Conservation (phyloP, 2,329 filamentous ascomycete genomes). For the Fusarium vanettenii region DNA sequence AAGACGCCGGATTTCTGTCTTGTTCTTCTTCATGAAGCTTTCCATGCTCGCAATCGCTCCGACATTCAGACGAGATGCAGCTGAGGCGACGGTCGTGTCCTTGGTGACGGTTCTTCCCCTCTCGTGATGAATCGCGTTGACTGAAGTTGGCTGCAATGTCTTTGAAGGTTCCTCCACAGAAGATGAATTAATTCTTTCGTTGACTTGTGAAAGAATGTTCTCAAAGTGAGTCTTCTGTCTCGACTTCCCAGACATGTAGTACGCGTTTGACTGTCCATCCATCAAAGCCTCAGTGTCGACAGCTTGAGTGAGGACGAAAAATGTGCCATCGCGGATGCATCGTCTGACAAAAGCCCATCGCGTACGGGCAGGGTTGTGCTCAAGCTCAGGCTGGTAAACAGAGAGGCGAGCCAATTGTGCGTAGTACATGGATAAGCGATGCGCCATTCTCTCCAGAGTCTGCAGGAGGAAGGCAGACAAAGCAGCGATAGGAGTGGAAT, state of each 20-base stretch:
- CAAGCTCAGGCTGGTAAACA: slow-evolving; percentile 63
- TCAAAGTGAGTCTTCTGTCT: slow-evolving; percentile 35
- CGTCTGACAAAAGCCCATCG: slow-evolving; percentile 63
- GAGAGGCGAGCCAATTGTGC: slow-evolving; percentile 60
- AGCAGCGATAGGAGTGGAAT: slow-evolving; percentile 52
- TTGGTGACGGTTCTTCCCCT: background rate
- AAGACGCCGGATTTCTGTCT: slow-evolving; percentile 23
- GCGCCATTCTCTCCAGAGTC: slow-evolving; percentile 64
- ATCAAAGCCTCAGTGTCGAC: slow-evolving; percentile 24
- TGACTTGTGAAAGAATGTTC: slow-evolving; percentile 32
- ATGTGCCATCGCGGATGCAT: slow-evolving; percentile 61
- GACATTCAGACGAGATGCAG: slow-evolving; percentile 7
- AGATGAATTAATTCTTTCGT: slow-evolving; percentile 9
- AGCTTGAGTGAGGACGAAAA: slow-evolving; percentile 60
- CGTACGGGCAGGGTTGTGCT: slow-evolving; percentile 63
- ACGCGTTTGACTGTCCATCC: slow-evolving; percentile 3
- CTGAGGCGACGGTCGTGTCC: background rate
- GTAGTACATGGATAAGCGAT: slow-evolving; percentile 63
- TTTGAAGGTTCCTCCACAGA: background rate
- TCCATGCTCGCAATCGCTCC: slow-evolving; percentile 25
- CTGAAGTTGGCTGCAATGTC: background rate
- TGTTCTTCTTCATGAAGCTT: slow-evolving; percentile 34
- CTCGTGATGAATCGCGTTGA: slow-evolving; percentile 29
- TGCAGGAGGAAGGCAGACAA: slow-evolving; percentile 62
- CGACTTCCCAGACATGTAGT: slow-evolving; percentile 26